Evolutionary conservation across 2,329 filamentous ascomycete species (phyloP).

Genomic region (Paecilomyces variotii): DNA sequence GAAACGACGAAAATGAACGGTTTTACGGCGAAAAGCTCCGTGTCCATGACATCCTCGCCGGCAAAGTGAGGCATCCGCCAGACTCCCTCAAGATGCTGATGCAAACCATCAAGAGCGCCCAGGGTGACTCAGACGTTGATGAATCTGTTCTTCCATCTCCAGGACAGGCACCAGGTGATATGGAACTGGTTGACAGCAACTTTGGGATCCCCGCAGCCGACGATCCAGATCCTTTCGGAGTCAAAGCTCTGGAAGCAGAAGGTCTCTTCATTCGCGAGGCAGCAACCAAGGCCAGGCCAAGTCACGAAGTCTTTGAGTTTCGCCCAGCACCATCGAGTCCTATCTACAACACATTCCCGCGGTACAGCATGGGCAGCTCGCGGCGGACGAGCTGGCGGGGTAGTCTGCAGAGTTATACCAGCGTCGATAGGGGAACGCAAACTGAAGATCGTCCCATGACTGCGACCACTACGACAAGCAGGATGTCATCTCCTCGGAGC

Average conservation of each 20-base stretch:
- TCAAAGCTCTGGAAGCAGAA: constrained; percentile 73
- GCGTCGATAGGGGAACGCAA: constrained; percentile 56
- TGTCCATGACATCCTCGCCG: constrained; percentile 55
- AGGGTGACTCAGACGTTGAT: constrained; percentile 73
- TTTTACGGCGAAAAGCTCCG: constrained; percentile 67
- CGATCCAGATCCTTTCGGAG: constrained; percentile 87
- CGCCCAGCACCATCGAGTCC: constrained; percentile 70
- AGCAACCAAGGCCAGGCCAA: constrained; percentile 65
- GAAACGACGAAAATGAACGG: constrained; percentile 77
- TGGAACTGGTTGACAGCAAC: constrained; percentile 45
- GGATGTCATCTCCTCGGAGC: constrained; percentile 24
- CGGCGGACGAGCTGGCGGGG: constrained; percentile 55
- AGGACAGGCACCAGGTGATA: constrained; percentile 69
- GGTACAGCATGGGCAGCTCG: constrained; percentile 63
- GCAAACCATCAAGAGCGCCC: constrained; percentile 80
- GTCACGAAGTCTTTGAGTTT: constrained; percentile 76
- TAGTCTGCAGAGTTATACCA: constrained; percentile 53
- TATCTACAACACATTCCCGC: constrained; percentile 46
- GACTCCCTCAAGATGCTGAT: constrained; percentile 54
- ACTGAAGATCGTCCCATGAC: constrained; percentile 49
- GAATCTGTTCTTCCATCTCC: constrained; percentile 56
- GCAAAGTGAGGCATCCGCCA: constrained; percentile 52
- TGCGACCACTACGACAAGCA: constrained; percentile 24
- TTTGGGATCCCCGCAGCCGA: constrained; percentile 74
- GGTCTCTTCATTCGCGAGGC: constrained; percentile 86